Conservation (phyloP, 1,284 basidiomycete species). For the Athelia psychrophila region DNA sequence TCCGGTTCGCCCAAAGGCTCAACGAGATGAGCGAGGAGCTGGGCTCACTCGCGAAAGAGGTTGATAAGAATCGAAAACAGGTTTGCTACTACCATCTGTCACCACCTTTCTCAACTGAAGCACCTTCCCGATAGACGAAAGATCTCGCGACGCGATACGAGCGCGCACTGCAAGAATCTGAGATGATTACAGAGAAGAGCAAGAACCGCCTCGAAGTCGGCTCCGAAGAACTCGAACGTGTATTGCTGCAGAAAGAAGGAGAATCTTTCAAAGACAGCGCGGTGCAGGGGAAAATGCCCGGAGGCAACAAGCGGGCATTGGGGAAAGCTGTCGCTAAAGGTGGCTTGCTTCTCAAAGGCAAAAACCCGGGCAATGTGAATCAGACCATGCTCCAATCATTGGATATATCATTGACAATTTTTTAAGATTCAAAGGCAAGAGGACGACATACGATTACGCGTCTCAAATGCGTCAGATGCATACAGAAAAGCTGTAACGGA, state of each 20-base stretch:
- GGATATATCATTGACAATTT: background rate
- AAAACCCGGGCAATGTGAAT: slow-evolving; percentile 86
- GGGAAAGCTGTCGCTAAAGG: slow-evolving; percentile 92
- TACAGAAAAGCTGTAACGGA: slow-evolving; percentile 92
- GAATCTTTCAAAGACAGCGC: slow-evolving; percentile 83
- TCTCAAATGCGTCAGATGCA: slow-evolving; percentile 84
- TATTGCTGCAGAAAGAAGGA: slow-evolving; percentile 94
- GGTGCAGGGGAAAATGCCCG: slow-evolving; percentile 54
- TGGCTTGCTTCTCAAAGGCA: slow-evolving; percentile 87
- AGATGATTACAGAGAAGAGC: slow-evolving; percentile 84
- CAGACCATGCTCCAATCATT: background rate
- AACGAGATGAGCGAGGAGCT: slow-evolving; percentile 97
- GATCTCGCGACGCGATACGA: slow-evolving; percentile 89
- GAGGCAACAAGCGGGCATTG: slow-evolving; percentile 70
- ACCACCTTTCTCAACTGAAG: slow-evolving; percentile 4
- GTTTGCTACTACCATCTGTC: slow-evolving; percentile 31
- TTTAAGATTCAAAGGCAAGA: slow-evolving; percentile 87
- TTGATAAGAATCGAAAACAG: slow-evolving; percentile 91
- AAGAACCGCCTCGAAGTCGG: slow-evolving; percentile 85
- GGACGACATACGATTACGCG: slow-evolving; percentile 86
- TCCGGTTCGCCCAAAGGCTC: slow-evolving; percentile 83
- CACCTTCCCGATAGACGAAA: slow-evolving; percentile 65
- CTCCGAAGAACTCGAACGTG: slow-evolving; percentile 92
- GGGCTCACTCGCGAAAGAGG: slow-evolving; percentile 82
- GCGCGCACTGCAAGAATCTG: slow-evolving; percentile 86